phyloP scores from a whole-genome alignment of 2,329 filamentous ascomycete species.

The Calycina herbarum region DNA sequence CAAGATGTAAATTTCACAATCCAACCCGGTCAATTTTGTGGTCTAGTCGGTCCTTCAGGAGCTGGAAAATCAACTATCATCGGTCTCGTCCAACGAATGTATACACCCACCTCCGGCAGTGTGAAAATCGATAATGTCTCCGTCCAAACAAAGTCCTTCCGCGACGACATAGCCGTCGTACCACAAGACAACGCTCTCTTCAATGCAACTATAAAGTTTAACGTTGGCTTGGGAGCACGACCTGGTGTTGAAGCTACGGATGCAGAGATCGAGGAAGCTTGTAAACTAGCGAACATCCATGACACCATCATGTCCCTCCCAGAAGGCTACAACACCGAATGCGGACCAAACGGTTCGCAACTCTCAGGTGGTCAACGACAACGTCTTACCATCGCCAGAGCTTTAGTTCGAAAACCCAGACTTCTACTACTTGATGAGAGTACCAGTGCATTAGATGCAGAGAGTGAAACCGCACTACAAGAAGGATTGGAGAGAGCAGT shows the following conservation, averaged over 20 bases:
- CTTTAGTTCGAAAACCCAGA: constrained; percentile 81
- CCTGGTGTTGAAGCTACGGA: constrained; percentile 53
- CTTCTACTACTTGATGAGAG: constrained; percentile 81
- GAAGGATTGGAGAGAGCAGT: constrained; percentile 71
- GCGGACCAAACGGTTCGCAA: constrained; percentile 81
- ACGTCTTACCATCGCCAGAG: constrained; percentile 83
- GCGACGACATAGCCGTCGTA: constrained; percentile 55
- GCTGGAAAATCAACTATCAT: constrained; percentile 71
- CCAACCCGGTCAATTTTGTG: constrained; percentile 78
- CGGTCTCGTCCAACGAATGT: constrained; percentile 83
- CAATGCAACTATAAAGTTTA: constrained; percentile 56
- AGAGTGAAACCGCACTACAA: constrained; percentile 58
- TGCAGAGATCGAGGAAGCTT: constrained; percentile 50
- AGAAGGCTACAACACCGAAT: constrained; percentile 72
- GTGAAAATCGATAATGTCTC: constrained; percentile 5
- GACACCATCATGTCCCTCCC: constrained; percentile 53
- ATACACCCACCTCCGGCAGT: constrained; percentile 63
- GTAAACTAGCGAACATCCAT: constrained; percentile 50
- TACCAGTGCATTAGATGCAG: constrained; percentile 71
- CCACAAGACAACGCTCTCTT: constrained; percentile 59
- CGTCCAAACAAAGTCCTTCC: constrained; percentile 39
- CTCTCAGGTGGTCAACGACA: constrained; percentile 91
- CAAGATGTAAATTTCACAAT: constrained; percentile 62
- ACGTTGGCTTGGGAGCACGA: constrained; percentile 54
- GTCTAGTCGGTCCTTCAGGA: constrained; percentile 87